Evolutionary conservation across 768 basidiomycete species (phyloP), one percentile per base, ranked within the genome.

Genomic region (Dacryopinax primogenitus): DNA sequence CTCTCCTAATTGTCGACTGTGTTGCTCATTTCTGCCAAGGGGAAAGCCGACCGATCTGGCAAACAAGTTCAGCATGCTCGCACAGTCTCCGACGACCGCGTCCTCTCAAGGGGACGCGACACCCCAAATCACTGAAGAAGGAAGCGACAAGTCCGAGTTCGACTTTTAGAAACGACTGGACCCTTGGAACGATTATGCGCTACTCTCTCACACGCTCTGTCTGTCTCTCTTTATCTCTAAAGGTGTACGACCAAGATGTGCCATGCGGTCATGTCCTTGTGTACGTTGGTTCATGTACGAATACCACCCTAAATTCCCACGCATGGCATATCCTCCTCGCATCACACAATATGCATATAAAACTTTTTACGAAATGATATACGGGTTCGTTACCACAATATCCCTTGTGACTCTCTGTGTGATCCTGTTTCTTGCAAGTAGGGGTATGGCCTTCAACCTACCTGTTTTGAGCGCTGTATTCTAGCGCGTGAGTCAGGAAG

Each of bases 221-320:
- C 51, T 30, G 11, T 18, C 37, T 39, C 37, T 39, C 37, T n/a
- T n/a, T n/a, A n/a, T 44, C 13, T 58, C 51, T 58, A 26, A 28
- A 23, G 51, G 51, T 58, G 51, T 58, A 58, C 51, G 51, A 58
- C 21, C 37, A 21, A 58, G 51, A 58, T 58, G 51, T 58, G 51
- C 51, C 51, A 58, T 58, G 51, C 51, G 51, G 51, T 30, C n/a
- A n/a, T n/a, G n/a, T 39, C 26, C 51, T 58, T 58, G 51, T 47
- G 45, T 28, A 11, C 21, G 51, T 58, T 13, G 51, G 51, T 26
- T 58, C 21, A 58, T 58, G 51, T 58, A 58, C 51, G 51, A 58
- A 23, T 58, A 58, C 32, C 51, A 58, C 30, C 26, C 37, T 11
- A 13, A 32, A 58, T 58, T 58, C 51, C 51, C 51, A 28, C 26